Evolutionary conservation across 306 rosid genomes (phyloP).

Genomic region (Begonia peltatifolia): DNA sequence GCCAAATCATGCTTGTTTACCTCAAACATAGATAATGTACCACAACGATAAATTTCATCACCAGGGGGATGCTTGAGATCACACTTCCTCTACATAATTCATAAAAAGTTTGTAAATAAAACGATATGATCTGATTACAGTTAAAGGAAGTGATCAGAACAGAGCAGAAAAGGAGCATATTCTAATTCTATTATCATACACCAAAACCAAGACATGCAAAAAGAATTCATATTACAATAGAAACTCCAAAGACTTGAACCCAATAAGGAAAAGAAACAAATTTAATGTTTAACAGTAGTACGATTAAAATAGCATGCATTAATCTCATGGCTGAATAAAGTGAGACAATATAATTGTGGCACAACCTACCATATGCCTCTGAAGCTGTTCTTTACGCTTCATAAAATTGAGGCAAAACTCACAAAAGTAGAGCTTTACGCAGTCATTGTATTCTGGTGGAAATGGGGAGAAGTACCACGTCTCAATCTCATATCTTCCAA

Average conservation of each 20-base stretch:
- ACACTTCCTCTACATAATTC: slow-evolving; percentile 58
- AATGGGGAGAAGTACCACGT: slow-evolving; percentile 99
- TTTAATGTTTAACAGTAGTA: too few species aligned
- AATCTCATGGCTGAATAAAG: too few species aligned
- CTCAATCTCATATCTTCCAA: slow-evolving; percentile 98
- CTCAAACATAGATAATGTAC: slow-evolving; percentile 98
- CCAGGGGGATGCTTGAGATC: slow-evolving; percentile 99
- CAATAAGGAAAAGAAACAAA: not conserved
- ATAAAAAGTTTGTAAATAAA: too few species aligned
- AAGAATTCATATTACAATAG: not conserved
- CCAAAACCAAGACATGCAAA: not conserved
- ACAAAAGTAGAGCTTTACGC: slow-evolving; percentile 76
- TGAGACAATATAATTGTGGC: slow-evolving; percentile 9
- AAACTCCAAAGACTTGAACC: not conserved
- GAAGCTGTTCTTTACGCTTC: slow-evolving; percentile 99
- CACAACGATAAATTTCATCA: slow-evolving; percentile 93
- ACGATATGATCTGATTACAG: too few species aligned
- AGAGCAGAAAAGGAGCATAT: too few species aligned
- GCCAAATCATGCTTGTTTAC: slow-evolving; percentile 70
- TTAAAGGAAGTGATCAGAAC: too few species aligned
- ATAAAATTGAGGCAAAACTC: slow-evolving; percentile 99
- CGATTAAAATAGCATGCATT: too few species aligned
- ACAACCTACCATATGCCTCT: slow-evolving; percentile 97
- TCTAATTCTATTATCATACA: not conserved
- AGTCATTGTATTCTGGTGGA: slow-evolving; percentile 93